These are phyloP conservation scores for Diaporthe capsici DNA, from an alignment of 2,329 filamentous ascomycete species.

Conservation along the genomic window DNA sequence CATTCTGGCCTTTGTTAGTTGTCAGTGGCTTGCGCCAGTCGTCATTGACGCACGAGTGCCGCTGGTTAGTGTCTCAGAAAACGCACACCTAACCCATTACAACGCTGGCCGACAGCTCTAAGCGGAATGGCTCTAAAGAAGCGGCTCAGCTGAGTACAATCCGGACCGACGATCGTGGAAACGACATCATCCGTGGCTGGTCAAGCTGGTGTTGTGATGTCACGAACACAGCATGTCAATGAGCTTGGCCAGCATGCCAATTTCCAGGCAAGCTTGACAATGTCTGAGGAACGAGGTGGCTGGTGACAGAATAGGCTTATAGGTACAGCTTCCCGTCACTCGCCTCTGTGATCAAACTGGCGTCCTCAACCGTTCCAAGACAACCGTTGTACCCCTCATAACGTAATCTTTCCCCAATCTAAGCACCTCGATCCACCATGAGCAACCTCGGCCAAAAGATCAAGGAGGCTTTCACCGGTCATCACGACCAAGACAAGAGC, in stretches of 20 bases:
- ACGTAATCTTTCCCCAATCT: not conserved
- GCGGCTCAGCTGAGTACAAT: constrained; percentile 36
- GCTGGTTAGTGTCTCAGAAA: constrained; percentile 28
- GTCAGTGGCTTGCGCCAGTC: constrained; percentile 28
- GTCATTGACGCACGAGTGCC: constrained; percentile 35
- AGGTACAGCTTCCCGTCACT: not conserved
- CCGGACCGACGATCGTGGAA: not conserved
- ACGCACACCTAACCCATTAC: constrained; percentile 25
- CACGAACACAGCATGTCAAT: constrained; percentile 17
- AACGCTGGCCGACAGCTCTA: constrained; percentile 1
- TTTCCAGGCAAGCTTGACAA: not conserved
- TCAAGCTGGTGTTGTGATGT: constrained; percentile 31
- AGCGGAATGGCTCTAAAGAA: constrained; percentile 6
- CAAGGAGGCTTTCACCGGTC: constrained; percentile 33
- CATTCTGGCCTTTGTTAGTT: constrained; percentile 3
- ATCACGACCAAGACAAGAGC: constrained; percentile 9
- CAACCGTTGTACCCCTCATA: too few species aligned
- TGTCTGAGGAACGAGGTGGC: not conserved
- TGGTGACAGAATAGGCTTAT: not conserved
- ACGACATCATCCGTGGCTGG: constrained; percentile 10
- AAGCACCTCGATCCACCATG: constrained; percentile 12
- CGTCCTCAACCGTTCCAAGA: not conserved
- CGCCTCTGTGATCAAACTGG: not conserved
- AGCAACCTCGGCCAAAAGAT: constrained; percentile 37
- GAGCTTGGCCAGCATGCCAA: constrained; percentile 8